Evolutionary conservation across 805 yeast genomes (phyloP), one percentile per base, ranked within the genome.

Genomic region (Scheffersomyces amazonensis): DNA sequence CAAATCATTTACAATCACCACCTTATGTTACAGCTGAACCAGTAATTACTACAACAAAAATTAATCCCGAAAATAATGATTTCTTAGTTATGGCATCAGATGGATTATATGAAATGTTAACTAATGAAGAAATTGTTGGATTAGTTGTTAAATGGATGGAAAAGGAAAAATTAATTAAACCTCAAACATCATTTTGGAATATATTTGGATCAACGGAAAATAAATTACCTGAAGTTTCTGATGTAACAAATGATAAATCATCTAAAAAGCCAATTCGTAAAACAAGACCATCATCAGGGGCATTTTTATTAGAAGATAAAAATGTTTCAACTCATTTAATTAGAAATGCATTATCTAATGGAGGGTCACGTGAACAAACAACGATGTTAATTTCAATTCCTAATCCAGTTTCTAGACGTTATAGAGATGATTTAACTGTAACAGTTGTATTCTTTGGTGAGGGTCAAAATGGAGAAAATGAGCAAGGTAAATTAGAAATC

Each of bases 11-110:
- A 43, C 70, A 80, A 42, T 83, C 96, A 2, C 99, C 99, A 3
- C 99, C 99, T 0, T 93, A 93, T 59, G 97, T 93, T 25, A 93
- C 99, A 1, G 98, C 99, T 1, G 90, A 84, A 58, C 99, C 99
- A 0, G 95, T 85, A 20, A 73, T 90, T 18, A 84, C 96, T 2
- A 81, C 96, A 2, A 83, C 90, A 10, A 79, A 81, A 52, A 75
- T 90, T 35, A 73, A 74, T 35, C 83, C 89, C 1, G 69, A 73
- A 16, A 78, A 82, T 47, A 81, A 86, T 47, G 93, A 88, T 55
- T 93, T 93, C 52, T 65, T 93, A 58, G 96, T 93, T 22, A 70
- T 93, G 76, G 99, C 91, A 0, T 81, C 95, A 16, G 99, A 93
- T 64, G 99, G 99, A 0, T 69, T 93, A 36, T 93, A 83, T 62